phyloP scores from a whole-genome alignment of 1,139 yeast species.

The Groenewaldozyma auringiensis region DNA sequence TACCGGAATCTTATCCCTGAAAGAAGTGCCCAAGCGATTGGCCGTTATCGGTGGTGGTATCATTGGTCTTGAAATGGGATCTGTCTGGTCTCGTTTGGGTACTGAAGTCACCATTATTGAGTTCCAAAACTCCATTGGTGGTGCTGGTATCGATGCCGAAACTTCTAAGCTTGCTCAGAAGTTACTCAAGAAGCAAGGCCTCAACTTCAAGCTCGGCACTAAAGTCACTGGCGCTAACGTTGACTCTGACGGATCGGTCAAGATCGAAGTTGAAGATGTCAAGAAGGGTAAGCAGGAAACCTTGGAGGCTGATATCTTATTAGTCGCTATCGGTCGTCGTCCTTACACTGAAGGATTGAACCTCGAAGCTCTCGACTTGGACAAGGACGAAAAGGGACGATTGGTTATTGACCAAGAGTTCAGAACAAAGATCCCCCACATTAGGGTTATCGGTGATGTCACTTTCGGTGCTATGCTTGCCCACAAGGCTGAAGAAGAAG shows the following conservation, averaged over 20 bases:
- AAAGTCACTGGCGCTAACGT: conserved; percentile 83
- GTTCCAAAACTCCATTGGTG: conserved; percentile 85
- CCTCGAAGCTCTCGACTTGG: conserved; percentile 83
- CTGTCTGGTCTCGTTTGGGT: conserved; percentile 94
- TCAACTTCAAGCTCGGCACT: conserved; percentile 86
- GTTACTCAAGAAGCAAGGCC: conserved; percentile 87
- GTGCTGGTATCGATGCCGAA: conserved; percentile 94
- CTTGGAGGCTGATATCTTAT: conserved; percentile 75
- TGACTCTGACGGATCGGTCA: conserved; percentile 80
- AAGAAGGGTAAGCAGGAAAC: conserved; percentile 76
- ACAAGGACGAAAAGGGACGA: conserved; percentile 85
- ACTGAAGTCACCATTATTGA: conserved; percentile 92
- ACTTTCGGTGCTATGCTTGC: conserved; percentile 99
- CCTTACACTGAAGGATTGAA: conserved; percentile 89
- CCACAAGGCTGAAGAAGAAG: conserved; percentile 99
- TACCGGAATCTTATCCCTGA: conserved; percentile 80
- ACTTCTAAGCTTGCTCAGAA: conserved; percentile 86
- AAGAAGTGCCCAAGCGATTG: conserved; percentile 85
- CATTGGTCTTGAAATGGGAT: conserved; percentile 98
- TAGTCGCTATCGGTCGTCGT: conserved; percentile 98
- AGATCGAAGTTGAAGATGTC: conserved; percentile 81
- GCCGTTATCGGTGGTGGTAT: conserved; percentile 99
- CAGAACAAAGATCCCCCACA: conserved; percentile 87
- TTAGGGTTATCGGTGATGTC: conserved; percentile 96
- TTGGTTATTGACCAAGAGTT: conserved; percentile 89